Base-by-base conservation (phyloP, 768 basidiomycete species). In the Heimioporus sp. region DNA sequence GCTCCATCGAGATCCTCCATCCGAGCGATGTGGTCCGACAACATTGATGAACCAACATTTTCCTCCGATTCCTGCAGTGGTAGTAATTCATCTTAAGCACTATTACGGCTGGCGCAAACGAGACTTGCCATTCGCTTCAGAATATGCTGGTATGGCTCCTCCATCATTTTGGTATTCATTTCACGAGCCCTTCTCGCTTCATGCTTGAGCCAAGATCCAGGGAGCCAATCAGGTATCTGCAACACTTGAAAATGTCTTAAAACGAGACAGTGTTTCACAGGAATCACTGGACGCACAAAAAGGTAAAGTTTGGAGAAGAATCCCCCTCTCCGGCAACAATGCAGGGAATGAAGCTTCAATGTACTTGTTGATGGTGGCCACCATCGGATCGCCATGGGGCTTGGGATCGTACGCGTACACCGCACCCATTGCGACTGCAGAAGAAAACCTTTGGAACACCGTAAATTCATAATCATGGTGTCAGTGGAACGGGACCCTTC, bases 121-220 rank as follows among this genome's bases (percentile, higher is more conserved):
- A 15, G 7, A 45, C 47, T 10, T 41, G 67, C 72, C 58, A 70
- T 65, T 28, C 63, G 49, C 17, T 17, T 31, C 16, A 15, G 28
- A n/a, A 31, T 19, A 16, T 31, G 17, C 15, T 43, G 28, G 16
- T 63, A 66, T 2, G 72, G 71, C 24, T 16, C 39, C 24, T 60
- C 57, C 53, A 17, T 53, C 54, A 19, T 9, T 10, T 34, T n/a
- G 35, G 34, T 1, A 35, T 15, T 15, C 34, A 35, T 12, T 11
- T 35, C 34, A 15, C 34, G 10, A 15, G 34, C 21, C 69, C 8
- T 13, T 71, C 19, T 65, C 57, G 31, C 61, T 38, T n/a, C 16
- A 38, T n/a, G 57, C 52, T 74, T 70, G 58, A 74, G 69, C 6
- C 48, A 49, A 13, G 73, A 71, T 9, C 73, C 71, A 16, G 74